These are phyloP conservation scores for Ophiorrhiza pumila DNA, from an alignment of 257 asterid species.

Conservation along the genomic window DNA sequence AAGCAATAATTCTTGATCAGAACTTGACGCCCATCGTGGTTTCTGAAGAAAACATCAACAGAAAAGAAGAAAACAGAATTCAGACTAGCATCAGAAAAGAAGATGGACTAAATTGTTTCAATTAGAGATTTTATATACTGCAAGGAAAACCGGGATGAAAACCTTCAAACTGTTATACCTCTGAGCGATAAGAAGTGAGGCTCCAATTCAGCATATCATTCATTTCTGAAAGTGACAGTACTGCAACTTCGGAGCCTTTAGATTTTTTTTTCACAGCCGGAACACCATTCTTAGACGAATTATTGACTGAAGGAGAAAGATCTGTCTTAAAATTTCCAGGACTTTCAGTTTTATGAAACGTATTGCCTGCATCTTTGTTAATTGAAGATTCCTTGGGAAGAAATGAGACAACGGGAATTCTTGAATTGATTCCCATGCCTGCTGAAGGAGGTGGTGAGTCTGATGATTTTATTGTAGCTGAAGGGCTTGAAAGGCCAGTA, in stretches of 20 bases:
- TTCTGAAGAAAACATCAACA: slow-evolving; percentile 41
- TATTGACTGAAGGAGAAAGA: slow-evolving; percentile 20
- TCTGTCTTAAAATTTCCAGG: slow-evolving; percentile 13
- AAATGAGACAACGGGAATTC: slow-evolving; percentile 16
- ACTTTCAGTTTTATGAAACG: slow-evolving; percentile 18
- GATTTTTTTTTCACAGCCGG: slow-evolving; percentile 20
- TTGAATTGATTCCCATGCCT: slow-evolving; percentile 15
- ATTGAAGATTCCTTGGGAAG: slow-evolving; percentile 19
- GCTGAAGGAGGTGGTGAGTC: slow-evolving; percentile 17
- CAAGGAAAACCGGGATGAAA: not conserved
- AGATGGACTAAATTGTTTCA: not conserved
- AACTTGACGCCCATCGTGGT: slow-evolving; percentile 58
- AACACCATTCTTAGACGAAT: slow-evolving; percentile 16
- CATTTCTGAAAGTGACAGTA: slow-evolving; percentile 60
- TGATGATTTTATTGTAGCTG: slow-evolving; percentile 20
- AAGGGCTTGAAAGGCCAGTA: slow-evolving; percentile 14
- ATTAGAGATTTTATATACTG: not conserved
- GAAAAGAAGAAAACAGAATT: not conserved
- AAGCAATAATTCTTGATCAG: slow-evolving; percentile 49
- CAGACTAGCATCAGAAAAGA: not conserved
- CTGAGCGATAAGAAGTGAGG: slow-evolving; percentile 38
- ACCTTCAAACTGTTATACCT: slow-evolving; percentile 38
- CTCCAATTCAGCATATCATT: slow-evolving; percentile 49
- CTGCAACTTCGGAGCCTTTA: slow-evolving; percentile 22
- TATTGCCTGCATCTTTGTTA: slow-evolving; percentile 20